Base-by-base conservation (phyloP, 805 yeast genomes). In the Barnettozyma vustinii region DNA sequence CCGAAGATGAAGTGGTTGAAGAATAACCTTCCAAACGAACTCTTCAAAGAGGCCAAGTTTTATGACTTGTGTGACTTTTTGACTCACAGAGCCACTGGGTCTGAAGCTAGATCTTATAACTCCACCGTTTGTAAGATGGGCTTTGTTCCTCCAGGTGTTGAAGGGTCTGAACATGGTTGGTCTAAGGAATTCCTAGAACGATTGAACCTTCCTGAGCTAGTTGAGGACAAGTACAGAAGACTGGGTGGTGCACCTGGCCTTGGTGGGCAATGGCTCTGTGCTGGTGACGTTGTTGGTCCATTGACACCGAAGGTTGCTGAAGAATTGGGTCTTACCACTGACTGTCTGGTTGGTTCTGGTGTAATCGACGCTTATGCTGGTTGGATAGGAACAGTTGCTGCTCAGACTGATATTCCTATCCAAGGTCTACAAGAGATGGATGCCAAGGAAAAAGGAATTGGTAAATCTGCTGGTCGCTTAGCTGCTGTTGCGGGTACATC, bases 401-500 rank as follows among this genome's bases (percentile, higher is more conserved):
- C 96, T 1, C 81, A 83, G 56, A 82, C 89, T 5, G 87, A 84
- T 54, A 62, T 70, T 5, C 72, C 62, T 21, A 63, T 75, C 27
- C 74, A 82, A 47, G 79, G 80, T 0, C 68, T 70, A n/a, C 72
- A 71, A 4, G 75, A 77, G 50, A 74, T 73, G 52, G 83, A 79
- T 51, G 65, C 72, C 40, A 70, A 69, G 39, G 63, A 65, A 35
- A 48, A 49, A 2, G 79, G 80, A 6, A 74, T 85, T 57, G 77
- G 76, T 39, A 75, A 77, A 37, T 81, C 94, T 5, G 75, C 84
- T 56, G 95, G 96, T 50, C 79, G 97, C 58, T 74, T 94, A 56
- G 98, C 99, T 15, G 97, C 97, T 2, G 97, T 94, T 19, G 98
- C 99, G 0, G 99, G 99, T 52, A 94, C 99, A 6, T 90, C 97